Base-by-base conservation (phyloP, 2,329 filamentous ascomycete species). In the Xylaria sp. region DNA sequence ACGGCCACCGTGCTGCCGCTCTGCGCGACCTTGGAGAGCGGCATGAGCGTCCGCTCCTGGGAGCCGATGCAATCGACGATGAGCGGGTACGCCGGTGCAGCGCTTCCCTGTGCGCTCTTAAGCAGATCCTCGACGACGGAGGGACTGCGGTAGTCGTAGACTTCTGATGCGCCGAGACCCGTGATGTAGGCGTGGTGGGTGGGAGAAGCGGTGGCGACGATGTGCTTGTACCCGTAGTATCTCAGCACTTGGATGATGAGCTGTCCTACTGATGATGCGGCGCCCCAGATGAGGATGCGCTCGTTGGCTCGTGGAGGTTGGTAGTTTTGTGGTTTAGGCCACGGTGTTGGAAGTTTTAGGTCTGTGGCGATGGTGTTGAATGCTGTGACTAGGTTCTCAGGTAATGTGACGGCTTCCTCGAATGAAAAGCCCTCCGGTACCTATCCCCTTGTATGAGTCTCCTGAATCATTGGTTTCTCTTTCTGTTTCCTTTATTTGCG, bases 311-410 rank as follows among this genome's bases (percentile, higher is more conserved):
- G 68, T 5, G 71, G 80, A 62, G 75, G 80, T 50, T 70, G 79
- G 72, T 79, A 86, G 13, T 71, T 76, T 18, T 78, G 75, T 0
- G 85, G 84, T 51, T 84, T 83, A 0, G 87, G 88, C 87, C 87
- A 90, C 0, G 87, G 87, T 0, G 88, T 81, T 37, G 83, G 81
- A 23, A 91, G 76, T 0, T 77, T 80, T 13, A 91, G 79, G 68
- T 90, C 87, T 0, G 77, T 77, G 1, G 80, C 82, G 2, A 86
- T 75, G 5, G 86, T 80, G 74, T 91, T 87, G 75, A 90, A 87
- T 12, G 85, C 86, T 0, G 88, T 90, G 35, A 90, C 84, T 32
- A 88, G 77, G 71, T 89, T 90, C 58, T 86, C 85, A 0, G 87
- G 84, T 2, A 90, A 75, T 0, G 87, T 88, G 10, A 75, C 72